Conservation (phyloP, 805 yeast species). For the Cyberlindnera subsufficiens region DNA sequence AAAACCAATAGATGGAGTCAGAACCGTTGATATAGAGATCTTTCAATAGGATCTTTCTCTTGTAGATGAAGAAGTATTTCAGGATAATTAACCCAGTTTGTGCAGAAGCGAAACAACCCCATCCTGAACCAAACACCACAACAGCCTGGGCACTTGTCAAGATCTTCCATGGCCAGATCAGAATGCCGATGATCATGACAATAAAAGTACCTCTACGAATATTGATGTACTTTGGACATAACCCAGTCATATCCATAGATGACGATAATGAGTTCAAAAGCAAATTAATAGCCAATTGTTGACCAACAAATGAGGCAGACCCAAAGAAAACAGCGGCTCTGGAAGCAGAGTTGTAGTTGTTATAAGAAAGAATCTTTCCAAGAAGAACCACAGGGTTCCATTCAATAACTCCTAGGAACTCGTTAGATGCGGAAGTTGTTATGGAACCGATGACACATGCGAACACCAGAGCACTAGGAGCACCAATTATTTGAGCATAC, state of each 20-base stretch:
- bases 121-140: conserved; percentile 20
- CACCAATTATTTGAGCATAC: conserved; percentile 22
- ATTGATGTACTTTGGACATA: conserved; percentile 21
- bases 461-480: conserved; percentile 24
- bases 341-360: conserved; percentile 19
- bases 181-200: conserved; percentile 27
- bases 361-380: conserved; percentile 10
- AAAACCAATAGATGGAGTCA: conserved; percentile 17
- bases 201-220: conserved; percentile 33
- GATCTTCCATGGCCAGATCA: conserved; percentile 33
- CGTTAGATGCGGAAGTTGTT: conserved; percentile 25
- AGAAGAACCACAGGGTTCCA: conserved; percentile 27
- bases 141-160: conserved; percentile 16
- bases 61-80: conserved; percentile 15
- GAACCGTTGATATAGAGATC: conserved; percentile 11
- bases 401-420: conserved; percentile 20
- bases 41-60: conserved; percentile 14
- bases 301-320: conserved; percentile 23
- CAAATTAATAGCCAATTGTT: conserved; percentile 27
- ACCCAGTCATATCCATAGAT: conserved; percentile 23
- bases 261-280: conserved; percentile 22
- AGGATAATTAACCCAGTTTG: conserved; percentile 16
- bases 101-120: conserved; percentile 20
- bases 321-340: conserved; percentile 29
- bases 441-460: conserved; percentile 27